phyloP scores from a whole-genome alignment of 495 filamentous ascomycete genomes.

The Pyrenula massariospora region DNA sequence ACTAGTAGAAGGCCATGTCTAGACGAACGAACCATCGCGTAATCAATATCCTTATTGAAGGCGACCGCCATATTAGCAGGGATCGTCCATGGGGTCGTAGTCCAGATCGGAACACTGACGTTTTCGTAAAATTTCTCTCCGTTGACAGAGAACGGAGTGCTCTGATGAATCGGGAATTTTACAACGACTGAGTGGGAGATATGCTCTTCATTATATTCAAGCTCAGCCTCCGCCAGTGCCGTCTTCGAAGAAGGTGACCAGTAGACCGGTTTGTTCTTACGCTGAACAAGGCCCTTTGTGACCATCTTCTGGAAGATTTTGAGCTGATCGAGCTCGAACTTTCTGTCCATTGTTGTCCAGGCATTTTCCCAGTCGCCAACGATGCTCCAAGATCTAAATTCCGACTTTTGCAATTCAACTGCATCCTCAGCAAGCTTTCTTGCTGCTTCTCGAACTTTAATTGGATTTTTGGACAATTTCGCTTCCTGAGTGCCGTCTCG shows the following conservation, averaged over 20 bases:
- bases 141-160: not conserved
- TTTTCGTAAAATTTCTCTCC: conserved; percentile 10
- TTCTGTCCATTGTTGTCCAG: conserved; percentile 85
- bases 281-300: conserved; percentile 71
- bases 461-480: conserved; percentile 6
- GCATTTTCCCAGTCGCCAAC: conserved; percentile 91
- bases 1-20: conserved; percentile 47
- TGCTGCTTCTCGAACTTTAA: conserved; percentile 57
- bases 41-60: conserved; percentile 58
- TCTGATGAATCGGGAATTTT: conserved; percentile 51
- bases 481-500: conserved; percentile 12
- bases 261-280: conserved; percentile 85
- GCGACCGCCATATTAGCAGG: conserved; percentile 88
- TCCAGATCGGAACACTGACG: conserved; percentile 81
- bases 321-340: conserved; percentile 79
- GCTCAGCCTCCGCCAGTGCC: conserved; percentile 86
- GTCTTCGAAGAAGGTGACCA: conserved; percentile 90
- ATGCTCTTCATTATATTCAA: conserved; percentile 88
- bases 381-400: conserved; percentile 72
- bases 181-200: conserved; percentile 70
- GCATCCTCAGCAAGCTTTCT: conserved; percentile 61
- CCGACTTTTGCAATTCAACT: conserved; percentile 67
- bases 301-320: conserved; percentile 78
- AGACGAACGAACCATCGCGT: conserved; percentile 51
- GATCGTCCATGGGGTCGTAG: conserved; percentile 94